These are phyloP conservation scores for Lanmaoa rubissima DNA, from an alignment of 768 basidiomycete species.

Conservation along the genomic window DNA sequence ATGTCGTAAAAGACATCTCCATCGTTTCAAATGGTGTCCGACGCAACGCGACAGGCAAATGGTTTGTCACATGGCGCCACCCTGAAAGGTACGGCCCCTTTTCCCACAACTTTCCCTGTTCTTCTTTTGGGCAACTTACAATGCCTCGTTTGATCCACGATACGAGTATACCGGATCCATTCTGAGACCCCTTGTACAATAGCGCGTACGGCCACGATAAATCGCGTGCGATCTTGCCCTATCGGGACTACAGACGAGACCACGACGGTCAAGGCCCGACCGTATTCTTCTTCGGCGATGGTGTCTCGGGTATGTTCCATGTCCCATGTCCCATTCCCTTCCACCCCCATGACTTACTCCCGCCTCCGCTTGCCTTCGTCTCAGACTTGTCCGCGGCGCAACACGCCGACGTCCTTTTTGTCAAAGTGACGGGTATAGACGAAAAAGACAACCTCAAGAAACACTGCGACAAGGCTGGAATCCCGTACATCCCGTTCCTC, in stretches of 20 bases:
- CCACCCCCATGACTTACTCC: neutral
- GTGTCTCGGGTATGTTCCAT: constrained; percentile 74
- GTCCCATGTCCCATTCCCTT: neutral
- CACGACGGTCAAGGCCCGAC: constrained; percentile 47
- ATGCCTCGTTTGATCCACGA: neutral
- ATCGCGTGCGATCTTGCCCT: constrained; percentile 90
- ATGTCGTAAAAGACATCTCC: constrained; percentile 72
- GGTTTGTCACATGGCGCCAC: constrained; percentile 86
- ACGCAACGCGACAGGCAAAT: constrained; percentile 54
- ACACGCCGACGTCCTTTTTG: constrained; percentile 94
- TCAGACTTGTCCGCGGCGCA: constrained; percentile 89
- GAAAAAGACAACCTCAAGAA: constrained; percentile 79
- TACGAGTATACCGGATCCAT: neutral
- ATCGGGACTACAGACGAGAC: constrained; percentile 45
- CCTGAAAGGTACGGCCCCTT: constrained; percentile 65
- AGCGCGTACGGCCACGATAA: constrained; percentile 94
- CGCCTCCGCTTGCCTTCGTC: too few species aligned
- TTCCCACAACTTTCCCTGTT: neutral
- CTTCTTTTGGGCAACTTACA: neutral
- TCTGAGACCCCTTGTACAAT: neutral
- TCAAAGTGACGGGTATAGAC: constrained; percentile 73
- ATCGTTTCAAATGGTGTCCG: constrained; percentile 94
- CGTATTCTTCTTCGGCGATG: constrained; percentile 97
- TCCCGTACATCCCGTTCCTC: constrained; percentile 75
- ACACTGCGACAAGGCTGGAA: constrained; percentile 77